Base-by-base conservation (phyloP, 176 grass and related monocot species). In the Areca catechu region DNA sequence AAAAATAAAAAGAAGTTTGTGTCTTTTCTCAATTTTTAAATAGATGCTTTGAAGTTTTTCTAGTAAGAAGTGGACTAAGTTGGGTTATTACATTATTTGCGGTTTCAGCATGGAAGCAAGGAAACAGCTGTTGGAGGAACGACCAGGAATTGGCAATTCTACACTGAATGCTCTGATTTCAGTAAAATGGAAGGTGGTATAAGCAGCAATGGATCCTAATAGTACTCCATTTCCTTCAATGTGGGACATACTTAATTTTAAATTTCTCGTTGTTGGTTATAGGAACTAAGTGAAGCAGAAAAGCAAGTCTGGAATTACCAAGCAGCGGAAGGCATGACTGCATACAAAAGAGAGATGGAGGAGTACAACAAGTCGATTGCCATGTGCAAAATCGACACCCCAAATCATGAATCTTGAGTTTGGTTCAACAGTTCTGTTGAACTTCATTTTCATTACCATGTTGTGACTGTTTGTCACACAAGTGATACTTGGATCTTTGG, bases 151-250 rank as follows among this genome's bases (percentile, higher is more conserved):
- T 53, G 56, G 66, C 30, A 70, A 82, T 61, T 60, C 86, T 0
- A 91, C 87, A 6, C 16, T 91, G 3, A 88, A 57, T 4, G 81
- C 87, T 7, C 65, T 91, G 22, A 72, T 91, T 53, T 82, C 81
- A 9, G 87, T 97, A 56, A 97, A 88, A 73, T 97, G 87, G 93
- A 97, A 97, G 73, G 79, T 82, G 48, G 52, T 16, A 9, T 20
- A 52, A 10, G 4, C 6, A 20, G 7, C 28, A 27, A 21, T 30
- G 17, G 10, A 25, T 3, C 5, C 7, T 23, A 20, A 66, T 4
- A 4, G n/a, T 17, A 20, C 10, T 68, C 18, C 1, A 5, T 53
- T 10, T n/a, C 24, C 7, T 20, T 16, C 14, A 6, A 15, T 23
- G 22, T n/a, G n/a, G n/a, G 0, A 24, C 56, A 4, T 20, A n/a